Base-by-base conservation (phyloP, 345 rosid genomes). In the Acer yangbiense region DNA sequence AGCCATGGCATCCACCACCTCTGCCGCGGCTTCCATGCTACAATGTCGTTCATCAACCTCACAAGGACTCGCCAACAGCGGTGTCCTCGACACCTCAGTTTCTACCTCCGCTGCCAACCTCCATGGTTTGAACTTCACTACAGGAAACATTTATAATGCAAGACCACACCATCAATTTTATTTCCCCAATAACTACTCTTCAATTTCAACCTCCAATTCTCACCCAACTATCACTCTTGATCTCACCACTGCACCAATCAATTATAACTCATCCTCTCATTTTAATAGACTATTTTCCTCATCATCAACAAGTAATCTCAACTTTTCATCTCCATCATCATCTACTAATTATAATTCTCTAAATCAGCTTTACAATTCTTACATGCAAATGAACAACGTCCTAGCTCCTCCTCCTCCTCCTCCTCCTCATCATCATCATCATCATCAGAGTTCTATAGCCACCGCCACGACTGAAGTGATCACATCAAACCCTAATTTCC, bases 201-300 rank as follows among this genome's bases (percentile, higher is more conserved):
- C 90, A 52, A 79, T 90, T 78, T 81, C 93, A 20, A 78, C 89
- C 54, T 68, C 83, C 64, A 82, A 83, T 74, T 76, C 94, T 6
- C 90, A 87, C 75, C 94, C 95, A 0, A 88, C 97, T 8, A 82
- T 90, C 77, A 88, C 91, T 66, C 82, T 92, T 44, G 97, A 92
- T 80, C 93, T 88, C 77, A 88, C 90, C 77, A 88, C 90, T 39
- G 27, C 86, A 57, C 83, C 88, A 71, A 54, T 75, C 75, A 79
- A 46, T 35, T 35, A 35, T 46, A 10, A 54, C n/a, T 54, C 76
- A 27, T 25, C 18, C 60, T 67, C 77, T 25, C 39, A 75, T 67
- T 50, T 60, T 54, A 77, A 25, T 63, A 76, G 81, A 20, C 46
- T 73, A 13, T 1, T 9, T 9, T 9, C 77, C 20, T 21, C 74